A percentile compares a stretch with the other conserved stretches of the same genome.
These are phyloP conservation scores for Bruguiera sexangula DNA, from an alignment of 345 rosid species.

Conservation along the genomic window DNA sequence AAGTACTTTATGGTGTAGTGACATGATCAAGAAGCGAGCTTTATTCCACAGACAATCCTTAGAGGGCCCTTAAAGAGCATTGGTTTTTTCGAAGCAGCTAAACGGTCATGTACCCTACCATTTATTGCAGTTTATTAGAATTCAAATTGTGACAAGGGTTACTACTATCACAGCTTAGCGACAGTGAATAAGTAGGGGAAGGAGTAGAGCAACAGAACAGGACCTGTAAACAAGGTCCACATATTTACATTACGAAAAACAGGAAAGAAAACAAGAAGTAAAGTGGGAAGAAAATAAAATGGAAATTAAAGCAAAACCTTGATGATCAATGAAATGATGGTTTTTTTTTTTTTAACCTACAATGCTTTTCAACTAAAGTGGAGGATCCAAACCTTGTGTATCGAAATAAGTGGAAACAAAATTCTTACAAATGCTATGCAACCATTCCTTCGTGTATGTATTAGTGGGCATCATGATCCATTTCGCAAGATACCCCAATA, in stretches of 20 bases:
- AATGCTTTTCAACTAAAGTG: no score
- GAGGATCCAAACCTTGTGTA: slow-evolving; percentile 9
- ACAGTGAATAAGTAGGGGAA: not conserved
- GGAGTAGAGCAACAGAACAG: not conserved
- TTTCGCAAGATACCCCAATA: slow-evolving; percentile 8
- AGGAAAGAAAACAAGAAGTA: no score
- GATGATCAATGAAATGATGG: no score
- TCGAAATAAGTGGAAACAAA: slow-evolving; percentile 19
- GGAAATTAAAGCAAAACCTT: no score
- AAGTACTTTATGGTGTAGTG: no score
- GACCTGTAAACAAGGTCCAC: slow-evolving; percentile 6
- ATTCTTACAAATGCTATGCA: not conserved
- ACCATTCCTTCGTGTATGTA: slow-evolving; percentile 11
- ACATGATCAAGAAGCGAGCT: slow-evolving; percentile 60
- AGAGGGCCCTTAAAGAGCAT: slow-evolving; percentile 70
- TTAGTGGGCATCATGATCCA: slow-evolving; percentile 25
- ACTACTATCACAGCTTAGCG: no score
- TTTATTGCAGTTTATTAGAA: no score
- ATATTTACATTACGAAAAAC: not conserved
- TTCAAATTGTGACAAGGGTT: no score
- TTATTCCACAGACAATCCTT: slow-evolving; percentile 68
- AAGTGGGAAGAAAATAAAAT: not conserved
- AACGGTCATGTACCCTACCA: not conserved
- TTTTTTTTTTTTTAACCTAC: no score
- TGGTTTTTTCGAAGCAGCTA: slow-evolving; percentile 42